Conservation (phyloP, 83 land plant genomes). For the Picea abies region DNA sequence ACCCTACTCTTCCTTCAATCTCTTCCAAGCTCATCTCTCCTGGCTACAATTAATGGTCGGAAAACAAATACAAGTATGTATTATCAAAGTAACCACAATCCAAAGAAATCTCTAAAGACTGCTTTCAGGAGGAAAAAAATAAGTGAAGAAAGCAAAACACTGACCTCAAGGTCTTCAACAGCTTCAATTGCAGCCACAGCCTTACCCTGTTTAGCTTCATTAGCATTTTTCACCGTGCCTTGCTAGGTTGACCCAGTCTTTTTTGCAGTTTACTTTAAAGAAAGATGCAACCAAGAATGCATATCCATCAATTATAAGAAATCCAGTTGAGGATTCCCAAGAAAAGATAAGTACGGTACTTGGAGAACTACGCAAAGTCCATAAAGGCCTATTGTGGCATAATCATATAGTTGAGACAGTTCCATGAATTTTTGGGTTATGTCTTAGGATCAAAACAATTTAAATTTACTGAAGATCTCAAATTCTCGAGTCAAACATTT, state of each 20-base stretch:
- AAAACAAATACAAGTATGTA: neutral
- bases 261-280: constrained; percentile 41
- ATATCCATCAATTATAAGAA: neutral
- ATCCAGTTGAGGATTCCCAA: no score
- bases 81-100: neutral
- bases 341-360: no score
- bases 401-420: no score
- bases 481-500: neutral
- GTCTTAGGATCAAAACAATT: neutral
- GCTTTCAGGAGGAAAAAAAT: neutral
- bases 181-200: constrained; percentile 21
- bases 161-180: constrained; percentile 64
- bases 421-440: neutral
- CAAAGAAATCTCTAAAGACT: neutral
- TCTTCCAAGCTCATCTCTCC: constrained; percentile 49
- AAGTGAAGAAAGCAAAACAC: neutral
- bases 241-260: constrained; percentile 30
- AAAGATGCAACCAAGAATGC: neutral
- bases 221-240: constrained; percentile 47
- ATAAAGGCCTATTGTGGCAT: no score
- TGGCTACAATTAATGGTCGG: constrained; percentile 22
- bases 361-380: no score
- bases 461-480: neutral
- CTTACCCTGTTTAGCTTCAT: constrained; percentile 38
- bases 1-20: constrained; percentile 35